phyloP scores from a whole-genome alignment of 345 rosid species.

The Limnanthes douglasii region DNA sequence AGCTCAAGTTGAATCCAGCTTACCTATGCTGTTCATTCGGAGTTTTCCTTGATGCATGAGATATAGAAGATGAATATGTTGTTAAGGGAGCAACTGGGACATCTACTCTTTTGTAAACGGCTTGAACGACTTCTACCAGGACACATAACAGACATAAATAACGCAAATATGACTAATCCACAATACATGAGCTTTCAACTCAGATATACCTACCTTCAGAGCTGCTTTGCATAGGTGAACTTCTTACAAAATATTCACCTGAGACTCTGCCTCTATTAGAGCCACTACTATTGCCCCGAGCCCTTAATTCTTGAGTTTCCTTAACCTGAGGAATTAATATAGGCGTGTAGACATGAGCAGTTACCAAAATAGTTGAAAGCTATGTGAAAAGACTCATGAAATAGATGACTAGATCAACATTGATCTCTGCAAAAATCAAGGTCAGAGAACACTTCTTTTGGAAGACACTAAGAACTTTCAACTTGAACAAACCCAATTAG shows the following conservation, averaged over 20 bases:
- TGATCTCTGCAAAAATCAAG: neutral
- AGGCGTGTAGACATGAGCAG: neutral
- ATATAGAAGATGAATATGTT: conserved; percentile 10
- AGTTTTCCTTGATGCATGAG: conserved; percentile 8
- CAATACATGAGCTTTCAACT: neutral
- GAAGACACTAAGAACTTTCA: too few relatives aligned
- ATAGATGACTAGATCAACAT: neutral
- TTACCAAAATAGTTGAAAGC: neutral
- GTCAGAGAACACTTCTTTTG: too few relatives aligned
- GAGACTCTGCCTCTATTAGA: conserved; percentile 11
- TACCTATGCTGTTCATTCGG: conserved; percentile 20
- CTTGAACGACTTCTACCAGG: conserved; percentile 22
- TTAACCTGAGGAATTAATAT: conserved; percentile 17
- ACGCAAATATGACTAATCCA: conserved; percentile 3
- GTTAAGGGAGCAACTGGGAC: conserved; percentile 9
- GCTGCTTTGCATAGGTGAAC: conserved; percentile 5
- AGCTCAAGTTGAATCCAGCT: conserved; percentile 5
- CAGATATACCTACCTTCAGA: conserved; percentile 18
- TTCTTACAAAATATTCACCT: conserved; percentile 12
- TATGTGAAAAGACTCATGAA: too few relatives aligned
- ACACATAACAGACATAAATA: conserved; percentile 7
- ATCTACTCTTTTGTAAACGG: conserved; percentile 16
- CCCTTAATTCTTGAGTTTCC: conserved; percentile 22
- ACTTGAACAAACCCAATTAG: too few relatives aligned
- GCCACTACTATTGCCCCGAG: conserved; percentile 8